Evolutionary conservation across 805 yeast species (phyloP), one percentile per base, ranked within the genome.

Genomic region (Wickerhamomyces chambardii): DNA sequence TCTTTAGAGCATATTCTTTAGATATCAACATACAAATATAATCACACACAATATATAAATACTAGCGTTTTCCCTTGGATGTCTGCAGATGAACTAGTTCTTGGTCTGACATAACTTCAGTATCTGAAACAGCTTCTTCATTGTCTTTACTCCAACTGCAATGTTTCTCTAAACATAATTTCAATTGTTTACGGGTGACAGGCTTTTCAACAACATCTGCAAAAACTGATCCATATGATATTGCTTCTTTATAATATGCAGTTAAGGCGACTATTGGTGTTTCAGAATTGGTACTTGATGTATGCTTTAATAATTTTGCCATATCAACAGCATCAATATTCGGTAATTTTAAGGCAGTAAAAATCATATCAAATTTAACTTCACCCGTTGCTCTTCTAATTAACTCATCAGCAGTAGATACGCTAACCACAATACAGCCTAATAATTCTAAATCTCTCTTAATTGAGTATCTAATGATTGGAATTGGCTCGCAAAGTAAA

Each of bases 401-500:
- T 39, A 87, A 64, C 41, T 87, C 96, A 40, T 86, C 90, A 2
- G 95, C 95, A 39, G 78, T 77, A 0, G 77, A 64, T 6, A 84
- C 82, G 3, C 83, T 65, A 5, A 84, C 83, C 8, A 86, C 95
- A 11, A 79, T 75, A 59, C 95, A 86, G 1, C 94, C 95, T 17
- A 78, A 51, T 35, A 68, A 66, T 40, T 75, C 84, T 38, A 90
- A 61, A 41, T 78, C 67, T 39, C 69, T 73, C 30, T 75, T 70
- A 19, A 80, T 69, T 12, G 84, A 67, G 48, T 73, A 84, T 33
- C 95, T 60, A 45, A 84, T 78, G 37, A 81, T 81, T 0, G 95
- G 92, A 40, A 84, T 84, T 2, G 92, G 86, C 48, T 86, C 95
- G 56, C 96, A 87, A 12, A 86, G 63, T 31, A 90, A 61, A 5